Percentiles rank a stretch among this genome's conserved stretches.
Conservation (phyloP, 2,329 filamentous ascomycete genomes). For the Paecilomyces niveus region DNA sequence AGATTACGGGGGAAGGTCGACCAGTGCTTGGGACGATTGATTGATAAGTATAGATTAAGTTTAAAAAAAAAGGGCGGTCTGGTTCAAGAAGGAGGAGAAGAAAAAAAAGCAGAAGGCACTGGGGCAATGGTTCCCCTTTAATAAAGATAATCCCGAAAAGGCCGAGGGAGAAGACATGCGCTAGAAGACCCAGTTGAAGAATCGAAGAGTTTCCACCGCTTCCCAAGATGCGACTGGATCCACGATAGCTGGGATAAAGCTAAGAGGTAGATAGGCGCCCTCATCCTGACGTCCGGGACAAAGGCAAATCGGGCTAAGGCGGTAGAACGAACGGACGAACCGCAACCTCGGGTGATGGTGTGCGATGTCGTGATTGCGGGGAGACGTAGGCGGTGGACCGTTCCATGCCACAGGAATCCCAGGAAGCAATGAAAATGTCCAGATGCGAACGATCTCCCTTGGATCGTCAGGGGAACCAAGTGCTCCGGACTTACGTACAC, state of each 20-base stretch:
- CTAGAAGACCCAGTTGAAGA: not conserved
- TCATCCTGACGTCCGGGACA: constrained; percentile 2
- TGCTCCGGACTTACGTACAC: not conserved
- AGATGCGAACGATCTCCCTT: not conserved
- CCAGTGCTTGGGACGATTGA: not conserved
- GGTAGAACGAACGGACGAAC: not conserved
- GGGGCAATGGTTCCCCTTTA: constrained; percentile 2
- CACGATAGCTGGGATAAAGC: not conserved
- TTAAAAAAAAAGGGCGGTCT: not conserved
- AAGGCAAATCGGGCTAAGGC: not conserved
- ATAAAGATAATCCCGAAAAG: not conserved
- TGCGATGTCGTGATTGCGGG: constrained; percentile 9
- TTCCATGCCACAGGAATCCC: not conserved
- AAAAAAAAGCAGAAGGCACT: not conserved
- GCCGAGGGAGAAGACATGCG: not conserved
- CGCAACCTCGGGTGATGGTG: constrained; percentile 5
- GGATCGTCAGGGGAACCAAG: not conserved
- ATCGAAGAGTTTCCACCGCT: not conserved
- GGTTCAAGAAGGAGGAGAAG: not conserved
- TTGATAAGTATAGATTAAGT: not conserved
- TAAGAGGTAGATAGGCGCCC: not conserved
- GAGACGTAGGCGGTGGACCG: not conserved
- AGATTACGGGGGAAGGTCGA: not conserved
- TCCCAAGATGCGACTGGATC: not conserved
- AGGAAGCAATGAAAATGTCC: not conserved